Evolutionary conservation across 139 green algal genomes (phyloP).

Genomic region (Chlorokybus atmophyticus): DNA sequence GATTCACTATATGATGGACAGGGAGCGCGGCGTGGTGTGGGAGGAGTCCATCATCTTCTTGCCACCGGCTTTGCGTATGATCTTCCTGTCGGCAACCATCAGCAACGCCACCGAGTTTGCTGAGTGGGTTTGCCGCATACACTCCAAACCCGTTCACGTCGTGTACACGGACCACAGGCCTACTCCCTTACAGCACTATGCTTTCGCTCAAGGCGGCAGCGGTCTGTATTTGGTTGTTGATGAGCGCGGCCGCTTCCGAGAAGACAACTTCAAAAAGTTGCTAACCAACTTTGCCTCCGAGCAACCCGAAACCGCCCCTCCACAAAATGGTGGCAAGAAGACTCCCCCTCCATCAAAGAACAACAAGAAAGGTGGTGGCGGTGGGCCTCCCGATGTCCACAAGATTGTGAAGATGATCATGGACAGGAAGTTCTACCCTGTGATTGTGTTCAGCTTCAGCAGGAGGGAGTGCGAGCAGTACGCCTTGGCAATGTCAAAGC

Average conservation of each 20-base stretch:
- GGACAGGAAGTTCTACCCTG: constrained; percentile 51
- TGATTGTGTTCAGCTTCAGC: constrained; percentile 91
- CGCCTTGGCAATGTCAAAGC: constrained; percentile 19
- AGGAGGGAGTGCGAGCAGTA: constrained; percentile 49
- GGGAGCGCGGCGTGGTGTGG: constrained; percentile 96
- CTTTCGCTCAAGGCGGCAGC: constrained; percentile 54
- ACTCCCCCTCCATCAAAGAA: too few species aligned
- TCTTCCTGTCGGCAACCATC: constrained; percentile 93
- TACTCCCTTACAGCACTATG: constrained; percentile 89
- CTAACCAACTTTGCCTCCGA: constrained; percentile 5
- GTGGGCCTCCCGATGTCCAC: too few species aligned
- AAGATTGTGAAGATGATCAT: constrained; percentile 41
- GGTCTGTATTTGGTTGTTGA: constrained; percentile 64
- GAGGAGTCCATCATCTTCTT: constrained; percentile 97
- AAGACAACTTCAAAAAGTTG: constrained; percentile 55
- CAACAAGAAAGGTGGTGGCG: too few species aligned
- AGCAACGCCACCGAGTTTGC: constrained; percentile 90
- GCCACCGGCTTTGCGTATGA: constrained; percentile 52
- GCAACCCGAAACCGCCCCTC: not conserved
- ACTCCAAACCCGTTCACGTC: constrained; percentile 81
- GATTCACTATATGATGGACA: constrained; percentile 91
- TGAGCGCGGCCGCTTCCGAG: constrained; percentile 47
- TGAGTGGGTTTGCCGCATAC: constrained; percentile 70
- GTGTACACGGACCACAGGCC: constrained; percentile 86
- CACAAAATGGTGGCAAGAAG: not conserved